These are phyloP conservation scores for Ballota nigra DNA, from an alignment of 257 asterid species.

Conservation along the genomic window DNA sequence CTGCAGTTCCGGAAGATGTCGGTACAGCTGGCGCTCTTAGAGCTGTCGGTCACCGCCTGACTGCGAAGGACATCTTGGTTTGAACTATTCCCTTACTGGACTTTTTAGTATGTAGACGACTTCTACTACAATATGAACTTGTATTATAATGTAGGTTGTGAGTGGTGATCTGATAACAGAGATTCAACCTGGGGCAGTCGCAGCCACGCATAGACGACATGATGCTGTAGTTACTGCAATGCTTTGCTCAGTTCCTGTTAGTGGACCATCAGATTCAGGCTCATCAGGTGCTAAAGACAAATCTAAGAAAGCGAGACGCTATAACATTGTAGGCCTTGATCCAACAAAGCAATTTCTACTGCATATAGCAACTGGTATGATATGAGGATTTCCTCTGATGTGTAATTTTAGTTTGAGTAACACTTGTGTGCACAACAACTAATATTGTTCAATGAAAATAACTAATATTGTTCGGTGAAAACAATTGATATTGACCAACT, in stretches of 20 bases:
- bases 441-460: no score
- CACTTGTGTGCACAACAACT: no score
- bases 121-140: conserved; percentile 23
- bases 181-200: conserved; percentile 89
- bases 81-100: conserved; percentile 21
- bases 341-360: conserved; percentile 82
- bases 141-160: conserved; percentile 60
- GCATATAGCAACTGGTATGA: conserved; percentile 91
- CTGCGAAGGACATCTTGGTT: conserved; percentile 88
- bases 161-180: conserved; percentile 97
- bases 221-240: conserved; percentile 95
- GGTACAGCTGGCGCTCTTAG: conserved; percentile 98
- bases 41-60: conserved; percentile 82
- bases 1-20: conserved; percentile 88
- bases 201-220: conserved; percentile 91
- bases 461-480: no score
- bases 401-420: background rate
- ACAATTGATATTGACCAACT: no score
- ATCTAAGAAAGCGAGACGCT: conserved; percentile 73
- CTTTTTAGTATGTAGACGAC: conserved; percentile 14
- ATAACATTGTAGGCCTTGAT: conserved; percentile 85
- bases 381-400: conserved; percentile 9
- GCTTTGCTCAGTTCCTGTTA: conserved; percentile 89
- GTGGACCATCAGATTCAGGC: conserved; percentile 80
- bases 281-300: conserved; percentile 91